Base-by-base conservation (phyloP, 441 rosid species). In the Populus trichocarpa region DNA sequence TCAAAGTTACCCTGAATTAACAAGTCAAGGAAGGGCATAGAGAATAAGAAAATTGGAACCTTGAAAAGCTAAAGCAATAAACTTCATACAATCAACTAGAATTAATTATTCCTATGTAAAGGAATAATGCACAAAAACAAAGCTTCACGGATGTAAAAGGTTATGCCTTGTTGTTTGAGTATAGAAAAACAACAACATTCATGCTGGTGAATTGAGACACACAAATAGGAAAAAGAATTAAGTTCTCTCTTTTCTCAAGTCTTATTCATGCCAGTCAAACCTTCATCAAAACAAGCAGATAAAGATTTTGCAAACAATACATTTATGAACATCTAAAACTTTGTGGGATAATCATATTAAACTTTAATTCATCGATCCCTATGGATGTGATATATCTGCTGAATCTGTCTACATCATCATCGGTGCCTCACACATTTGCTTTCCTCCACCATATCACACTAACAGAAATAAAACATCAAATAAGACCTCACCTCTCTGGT, bases 1-100 rank as follows among this genome's bases (percentile, higher is more conserved):
- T 96, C 99, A 85, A 96, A 96, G 79, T 96, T 96, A 50, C 99
- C 99, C 98, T 96, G 88, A n/a, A n/a, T 46, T 32, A 79, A 23
- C 57, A 33, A 71, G 32, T 30, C 32, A 72, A 9, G 26, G 12
- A 72, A 9, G 12, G 33, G 5, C 22, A 32, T 23, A 2, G 35
- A 59, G 69, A 68, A 61, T 25, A 32, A 69, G 32, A 69, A 8
- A 38, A 53, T 4, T 8, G n/a, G 2, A 32, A 38, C 12, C 42
- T 53, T 4, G 26, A 22, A 73, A 30, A 61, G n/a, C 23, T 50
- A 53, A 67, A 14, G 13, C 46, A 35, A 36, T 35, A 33, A 50
- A 28, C 36, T 76, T 66, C 33, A 63, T 22, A n/a, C 33, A 5
- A 23, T 30, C 5, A 40, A 32, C 28, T 26, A 12, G 63, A 25